Evolutionary conservation across 1,284 basidiomycete genomes (phyloP), one percentile per base, ranked within the genome.

Genomic region (Papiliotrema fonsecae): DNA sequence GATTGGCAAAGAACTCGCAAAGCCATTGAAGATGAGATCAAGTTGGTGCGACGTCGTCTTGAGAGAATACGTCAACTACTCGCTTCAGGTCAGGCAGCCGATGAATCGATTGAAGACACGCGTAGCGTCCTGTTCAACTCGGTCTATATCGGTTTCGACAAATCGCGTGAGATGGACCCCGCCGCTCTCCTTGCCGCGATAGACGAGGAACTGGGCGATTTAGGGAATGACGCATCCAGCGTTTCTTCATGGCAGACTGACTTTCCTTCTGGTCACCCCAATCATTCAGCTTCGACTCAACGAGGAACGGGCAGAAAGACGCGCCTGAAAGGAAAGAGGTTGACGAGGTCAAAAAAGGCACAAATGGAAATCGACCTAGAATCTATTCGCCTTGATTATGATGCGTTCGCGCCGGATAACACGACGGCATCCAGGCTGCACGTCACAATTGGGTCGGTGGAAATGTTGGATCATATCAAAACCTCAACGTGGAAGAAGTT

Each of bases 401-500:
- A 87, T 64, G 74, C 82, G 45, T 88, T 84, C 62, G 72, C 70
- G 2, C 77, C 80, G 4, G 77, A 78, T 21, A 78, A 81, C 26
- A 31, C 78, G 0, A 73, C 85, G 19, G 79, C 84, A 16, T 86
- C 85, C 4, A 78, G 85, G 49, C 78, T 81, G 3, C 77, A 89
- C 45, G 78, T 81, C 4, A 83, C 83, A 24, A 76, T 87, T 50
- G 79, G 76, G 51, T 81, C 88, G 58, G 62, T 90, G 40, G 90
- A 96, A 70, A 96, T 98, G 55, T 76, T 97, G 46, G 94, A 98
- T 74, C 92, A 97, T 66, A 90, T 98, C 78, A 92, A 90, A 77
- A 93, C 93, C 0, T 97, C 93, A 10, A 97, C 94, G 0, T 98
- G 96, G 96, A 87, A 85, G 70, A 97, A 92, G 65, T 98, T 98